phyloP scores from a whole-genome alignment of 2,329 filamentous ascomycete genomes.

The Ilyonectria sp. region DNA sequence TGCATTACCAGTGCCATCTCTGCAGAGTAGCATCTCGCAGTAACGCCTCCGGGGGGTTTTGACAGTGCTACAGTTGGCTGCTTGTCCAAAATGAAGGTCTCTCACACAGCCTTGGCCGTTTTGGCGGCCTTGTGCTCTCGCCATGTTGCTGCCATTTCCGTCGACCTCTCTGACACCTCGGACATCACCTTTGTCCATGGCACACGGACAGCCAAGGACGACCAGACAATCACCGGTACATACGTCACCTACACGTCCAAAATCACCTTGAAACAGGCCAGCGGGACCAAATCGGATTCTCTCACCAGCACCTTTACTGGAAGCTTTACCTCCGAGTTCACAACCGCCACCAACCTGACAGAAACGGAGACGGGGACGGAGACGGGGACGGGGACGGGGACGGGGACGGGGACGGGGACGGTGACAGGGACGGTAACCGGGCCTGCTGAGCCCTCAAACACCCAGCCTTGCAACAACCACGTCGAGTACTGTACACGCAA shows the following conservation, averaged over 20 bases:
- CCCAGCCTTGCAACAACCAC: constrained; percentile 84
- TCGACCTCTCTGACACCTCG: constrained; percentile 51
- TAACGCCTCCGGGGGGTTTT: not conserved
- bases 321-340: constrained; percentile 55
- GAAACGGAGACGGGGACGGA: constrained; percentile 12
- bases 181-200: constrained; percentile 56
- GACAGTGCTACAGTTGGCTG: not conserved
- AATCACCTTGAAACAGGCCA: constrained; percentile 40
- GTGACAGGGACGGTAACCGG: constrained; percentile 57
- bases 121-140: constrained; percentile 43
- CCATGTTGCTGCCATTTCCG: constrained; percentile 45
- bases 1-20: constrained; percentile 6
- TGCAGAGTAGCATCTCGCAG: constrained; percentile 7
- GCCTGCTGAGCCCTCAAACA: constrained; percentile 72
- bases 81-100: constrained; percentile 45
- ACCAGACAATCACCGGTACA: constrained; percentile 51
- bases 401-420: constrained; percentile 54
- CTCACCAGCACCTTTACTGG: constrained; percentile 63
- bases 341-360: constrained; percentile 54
- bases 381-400: constrained; percentile 60
- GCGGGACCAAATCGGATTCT: constrained; percentile 30
- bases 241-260: constrained; percentile 47
- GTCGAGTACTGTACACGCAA: constrained; percentile 82
- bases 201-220: constrained; percentile 56
- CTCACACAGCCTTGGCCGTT: constrained; percentile 39